A percentile compares a stretch with the other conserved stretches of the same genome.
Conservation (phyloP, 1,139 yeast species). For the Pichia sp. region DNA sequence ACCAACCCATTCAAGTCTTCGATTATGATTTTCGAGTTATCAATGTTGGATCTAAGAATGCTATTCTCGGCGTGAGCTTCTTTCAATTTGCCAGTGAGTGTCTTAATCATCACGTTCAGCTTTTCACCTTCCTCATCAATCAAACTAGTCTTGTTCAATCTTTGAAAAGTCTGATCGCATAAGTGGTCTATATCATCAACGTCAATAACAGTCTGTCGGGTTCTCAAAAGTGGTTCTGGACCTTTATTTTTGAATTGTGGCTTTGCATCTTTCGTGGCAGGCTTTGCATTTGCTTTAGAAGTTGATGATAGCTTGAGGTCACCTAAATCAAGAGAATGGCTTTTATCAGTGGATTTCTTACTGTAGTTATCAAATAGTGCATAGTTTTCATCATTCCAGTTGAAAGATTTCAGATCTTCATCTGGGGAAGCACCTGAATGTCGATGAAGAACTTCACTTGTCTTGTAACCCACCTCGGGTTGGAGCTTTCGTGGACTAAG, state of each 20-base stretch:
- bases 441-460: too few species aligned
- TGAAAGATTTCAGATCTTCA: too few species aligned
- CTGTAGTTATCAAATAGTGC: too few species aligned
- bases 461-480: too few species aligned
- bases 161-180: constrained; percentile 20
- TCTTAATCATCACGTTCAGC: constrained; percentile 14
- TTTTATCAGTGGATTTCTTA: too few species aligned
- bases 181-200: constrained; percentile 11
- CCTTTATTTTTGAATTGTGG: too few species aligned
- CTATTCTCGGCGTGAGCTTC: constrained; percentile 13
- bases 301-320: not conserved
- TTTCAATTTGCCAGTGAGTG: constrained; percentile 18
- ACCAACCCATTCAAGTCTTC: constrained; percentile 9
- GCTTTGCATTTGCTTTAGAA: too few species aligned
- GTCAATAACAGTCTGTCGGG: constrained; percentile 15
- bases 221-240: too few species aligned
- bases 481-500: constrained; percentile 22
- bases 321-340: constrained; percentile 7
- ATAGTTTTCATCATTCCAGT: too few species aligned
- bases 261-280: too few species aligned
- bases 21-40: constrained; percentile 7
- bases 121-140: constrained; percentile 10
- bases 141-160: constrained; percentile 15
- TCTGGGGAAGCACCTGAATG: too few species aligned
- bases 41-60: constrained; percentile 5